phyloP scores from a whole-genome alignment of 2,329 filamentous ascomycete species.

The Xylaria sp. region DNA sequence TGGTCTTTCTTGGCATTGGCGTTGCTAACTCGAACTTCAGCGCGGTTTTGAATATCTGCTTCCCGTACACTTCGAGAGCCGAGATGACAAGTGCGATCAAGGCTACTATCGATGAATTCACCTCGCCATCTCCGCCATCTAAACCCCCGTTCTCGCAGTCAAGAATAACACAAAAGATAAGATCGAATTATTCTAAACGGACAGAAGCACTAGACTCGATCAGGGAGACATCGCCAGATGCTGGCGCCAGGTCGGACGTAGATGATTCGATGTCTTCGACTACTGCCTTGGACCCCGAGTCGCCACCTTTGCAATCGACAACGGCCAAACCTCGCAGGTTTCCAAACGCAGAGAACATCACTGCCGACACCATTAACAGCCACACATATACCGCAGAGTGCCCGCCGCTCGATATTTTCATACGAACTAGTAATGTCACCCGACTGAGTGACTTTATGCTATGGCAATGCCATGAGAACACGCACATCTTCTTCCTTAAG shows the following conservation, averaged over 20 bases:
- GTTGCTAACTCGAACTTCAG: conserved; percentile 48
- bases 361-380: conserved; percentile 79
- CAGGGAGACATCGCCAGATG: conserved; percentile 59
- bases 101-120: conserved; percentile 87
- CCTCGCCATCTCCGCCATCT: conserved; percentile 72
- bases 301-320: conserved; percentile 55
- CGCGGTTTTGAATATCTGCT: conserved; percentile 87
- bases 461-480: conserved; percentile 95
- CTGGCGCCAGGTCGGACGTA: conserved; percentile 58
- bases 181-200: conserved; percentile 69
- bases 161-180: conserved; percentile 86
- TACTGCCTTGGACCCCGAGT: conserved; percentile 67
- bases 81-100: conserved; percentile 93
- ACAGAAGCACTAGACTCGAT: conserved; percentile 61
- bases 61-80: conserved; percentile 94
- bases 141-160: conserved; percentile 85
- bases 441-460: conserved; percentile 97
- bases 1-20: not conserved
- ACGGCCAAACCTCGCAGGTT: conserved; percentile 54
- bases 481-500: conserved; percentile 90
- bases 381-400: conserved; percentile 89
- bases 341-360: conserved; percentile 87
- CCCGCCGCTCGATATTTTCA: conserved; percentile 88
- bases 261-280: conserved; percentile 69
- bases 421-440: conserved; percentile 92